These are phyloP conservation scores for Capsella rubella DNA, from an alignment of 441 rosid species.

Conservation along the genomic window DNA sequence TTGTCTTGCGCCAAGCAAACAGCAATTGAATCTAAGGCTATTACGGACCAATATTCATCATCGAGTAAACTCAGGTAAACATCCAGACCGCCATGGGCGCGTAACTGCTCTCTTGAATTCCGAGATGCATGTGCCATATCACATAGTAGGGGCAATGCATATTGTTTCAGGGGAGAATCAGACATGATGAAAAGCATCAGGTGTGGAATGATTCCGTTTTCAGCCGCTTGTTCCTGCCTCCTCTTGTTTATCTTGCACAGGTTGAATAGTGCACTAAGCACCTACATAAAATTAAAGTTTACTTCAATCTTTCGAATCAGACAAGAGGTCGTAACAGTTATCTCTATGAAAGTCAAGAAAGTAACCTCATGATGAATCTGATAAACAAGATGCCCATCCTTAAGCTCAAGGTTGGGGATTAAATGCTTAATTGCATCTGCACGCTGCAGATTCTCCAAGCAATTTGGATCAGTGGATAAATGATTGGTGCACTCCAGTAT, in stretches of 20 bases:
- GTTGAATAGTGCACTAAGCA: conserved; percentile 91
- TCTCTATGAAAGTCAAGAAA: conserved; percentile 37
- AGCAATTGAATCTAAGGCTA: conserved; percentile 97
- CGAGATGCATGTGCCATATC: conserved; percentile 99
- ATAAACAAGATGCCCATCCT: conserved; percentile 80
- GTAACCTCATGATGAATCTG: conserved; percentile 89
- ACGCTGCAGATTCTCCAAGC: conserved; percentile 98
- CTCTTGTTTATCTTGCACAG: conserved; percentile 99
- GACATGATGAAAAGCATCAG: conserved; percentile 86
- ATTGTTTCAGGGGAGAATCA: conserved; percentile 82
- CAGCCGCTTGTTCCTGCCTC: conserved; percentile 99
- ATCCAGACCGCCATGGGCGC: conserved; percentile 96
- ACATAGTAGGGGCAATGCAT: conserved; percentile 92
- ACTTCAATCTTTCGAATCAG: conserved; percentile 11
- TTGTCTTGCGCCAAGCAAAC: conserved; percentile 99
- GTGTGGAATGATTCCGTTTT: conserved; percentile 97
- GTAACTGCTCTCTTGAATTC: conserved; percentile 96
- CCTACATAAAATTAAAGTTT: conserved; percentile 52
- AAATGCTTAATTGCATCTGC: conserved; percentile 97
- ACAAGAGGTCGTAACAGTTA: conserved; percentile 12
- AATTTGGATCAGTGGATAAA: conserved; percentile 93
- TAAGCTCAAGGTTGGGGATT: conserved; percentile 96
- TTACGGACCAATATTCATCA: conserved; percentile 87
- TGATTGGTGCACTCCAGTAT: conserved; percentile 84
- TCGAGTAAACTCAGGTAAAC: conserved; percentile 93